Base-by-base conservation (phyloP, 2,329 filamentous ascomycete species). In the Penicillium sp. region DNA sequence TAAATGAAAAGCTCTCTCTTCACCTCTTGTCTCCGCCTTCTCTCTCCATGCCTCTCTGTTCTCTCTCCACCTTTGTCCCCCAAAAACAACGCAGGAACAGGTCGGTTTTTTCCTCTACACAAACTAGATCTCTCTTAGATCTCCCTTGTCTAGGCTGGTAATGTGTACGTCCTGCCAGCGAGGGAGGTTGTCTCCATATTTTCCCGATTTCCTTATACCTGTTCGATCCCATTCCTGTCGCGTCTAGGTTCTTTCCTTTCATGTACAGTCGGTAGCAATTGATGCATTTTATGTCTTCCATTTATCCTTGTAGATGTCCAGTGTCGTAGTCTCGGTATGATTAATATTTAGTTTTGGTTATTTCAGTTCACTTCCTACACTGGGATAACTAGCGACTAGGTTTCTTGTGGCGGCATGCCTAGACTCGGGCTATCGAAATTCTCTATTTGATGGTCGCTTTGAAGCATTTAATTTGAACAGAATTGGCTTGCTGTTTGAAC, bases 1-100 rank as follows among this genome's bases (percentile, higher is more conserved):
- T 97, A 90, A 80, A 40, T 7, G 23, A 77, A 57, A 48, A 15
- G 20, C 40, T 37, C 27, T 41, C 23, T n/a, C 27, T 37, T 27
- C 37, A 23, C n/a, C 29, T 23, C 89, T 47, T 33, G 41, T 29
- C 37, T 40, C 37, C 6, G 29, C 29, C 51, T 20, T 53, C 27
- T 47, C 23, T 42, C 44, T 42, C n/a, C 35, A 9, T 49, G 12
- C 27, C 29, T 35, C 29, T 41, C 40, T 53, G 18, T 37, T 53
- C 45, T 46, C 49, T 51, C 49, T 43, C 51, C 50, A 23, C 35
- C 44, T 52, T 54, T 55, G 56, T 43, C 53, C 51, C 52, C 57
- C 46, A 41, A 59, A 63, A 63, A 55, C 53, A 11, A 61, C 49
- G 50, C 58, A 63, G 58, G 52, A 63, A 58, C 43, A 33, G 61